These are phyloP conservation scores for Byssochlamys sp. DNA, from an alignment of 2,329 filamentous ascomycete genomes.

Conservation along the genomic window DNA sequence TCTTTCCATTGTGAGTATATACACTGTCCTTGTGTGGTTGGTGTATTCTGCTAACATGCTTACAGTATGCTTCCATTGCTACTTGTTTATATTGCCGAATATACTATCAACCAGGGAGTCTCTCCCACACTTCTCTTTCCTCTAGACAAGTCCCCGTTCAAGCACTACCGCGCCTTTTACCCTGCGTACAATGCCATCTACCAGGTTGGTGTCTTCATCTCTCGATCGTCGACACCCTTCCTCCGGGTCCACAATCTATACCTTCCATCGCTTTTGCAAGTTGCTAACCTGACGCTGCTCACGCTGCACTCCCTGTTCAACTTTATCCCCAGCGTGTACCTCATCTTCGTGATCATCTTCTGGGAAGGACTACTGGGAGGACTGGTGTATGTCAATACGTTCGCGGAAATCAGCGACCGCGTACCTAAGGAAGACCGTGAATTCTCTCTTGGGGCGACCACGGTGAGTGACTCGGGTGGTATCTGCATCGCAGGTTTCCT, in stretches of 20 bases:
- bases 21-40: not conserved
- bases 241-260: conserved; percentile 73
- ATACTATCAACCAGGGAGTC: conserved; percentile 94
- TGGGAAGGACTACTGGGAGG: conserved; percentile 92
- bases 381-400: conserved; percentile 89
- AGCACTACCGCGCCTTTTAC: conserved; percentile 77
- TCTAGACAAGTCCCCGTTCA: conserved; percentile 64
- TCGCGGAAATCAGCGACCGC: conserved; percentile 82
- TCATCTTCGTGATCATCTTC: conserved; percentile 77
- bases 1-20: conserved; percentile 56
- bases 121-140: conserved; percentile 83
- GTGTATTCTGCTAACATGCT: conserved; percentile 3
- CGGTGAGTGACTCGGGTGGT: conserved; percentile 81
- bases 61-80: conserved; percentile 75
- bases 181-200: conserved; percentile 92
- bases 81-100: conserved; percentile 89
- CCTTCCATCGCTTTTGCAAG: conserved; percentile 68
- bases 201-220: conserved; percentile 89
- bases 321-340: conserved; percentile 74
- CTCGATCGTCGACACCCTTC: conserved; percentile 81
- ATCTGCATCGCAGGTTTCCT: conserved; percentile 82
- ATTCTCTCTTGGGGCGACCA: conserved; percentile 81
- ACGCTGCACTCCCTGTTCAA: conserved; percentile 66
- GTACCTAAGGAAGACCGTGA: conserved; percentile 70
- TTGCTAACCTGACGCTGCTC: conserved; percentile 65